Percentiles rank a stretch among this genome's conserved stretches.
Conservation (phyloP, 306 rosid genomes). For the Vigna hirtella region DNA sequence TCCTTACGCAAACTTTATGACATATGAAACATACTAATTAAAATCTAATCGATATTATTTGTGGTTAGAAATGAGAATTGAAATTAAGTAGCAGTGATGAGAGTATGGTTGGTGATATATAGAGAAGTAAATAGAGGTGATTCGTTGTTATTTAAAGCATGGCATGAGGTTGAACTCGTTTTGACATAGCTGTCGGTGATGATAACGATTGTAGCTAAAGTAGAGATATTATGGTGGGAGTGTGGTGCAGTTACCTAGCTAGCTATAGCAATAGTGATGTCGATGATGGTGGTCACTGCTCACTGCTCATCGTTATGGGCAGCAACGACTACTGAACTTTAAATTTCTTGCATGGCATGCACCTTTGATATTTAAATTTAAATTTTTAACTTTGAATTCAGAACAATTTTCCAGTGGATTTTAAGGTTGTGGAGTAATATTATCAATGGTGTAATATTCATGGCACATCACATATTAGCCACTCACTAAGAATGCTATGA, state of each 20-base stretch:
- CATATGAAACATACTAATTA: no score
- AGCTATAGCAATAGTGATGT: not conserved
- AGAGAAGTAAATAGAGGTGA: not conserved
- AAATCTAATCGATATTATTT: no score
- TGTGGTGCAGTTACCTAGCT: not conserved
- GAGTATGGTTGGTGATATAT: not conserved
- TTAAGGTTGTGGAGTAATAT: not conserved
- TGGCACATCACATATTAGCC: no score
- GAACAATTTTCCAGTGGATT: not conserved
- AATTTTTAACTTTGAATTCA: not conserved
- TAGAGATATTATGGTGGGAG: not conserved
- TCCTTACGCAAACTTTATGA: no score
- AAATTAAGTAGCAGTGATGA: not conserved
- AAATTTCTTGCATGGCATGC: not conserved
- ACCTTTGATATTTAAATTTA: not conserved
- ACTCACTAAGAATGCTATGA: no score
- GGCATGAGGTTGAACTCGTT: not conserved
- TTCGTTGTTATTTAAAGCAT: not conserved
- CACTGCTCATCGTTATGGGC: not conserved
- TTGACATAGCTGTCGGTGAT: not conserved
- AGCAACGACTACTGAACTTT: not conserved
- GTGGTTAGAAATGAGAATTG: no score
- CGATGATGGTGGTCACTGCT: not conserved
- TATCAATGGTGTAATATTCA: no score
- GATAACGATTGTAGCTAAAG: not conserved